A percentile compares a stretch with the other conserved stretches of the same genome.
Conservation (phyloP, 495 filamentous ascomycete species). For the Chaetomium tenue region DNA sequence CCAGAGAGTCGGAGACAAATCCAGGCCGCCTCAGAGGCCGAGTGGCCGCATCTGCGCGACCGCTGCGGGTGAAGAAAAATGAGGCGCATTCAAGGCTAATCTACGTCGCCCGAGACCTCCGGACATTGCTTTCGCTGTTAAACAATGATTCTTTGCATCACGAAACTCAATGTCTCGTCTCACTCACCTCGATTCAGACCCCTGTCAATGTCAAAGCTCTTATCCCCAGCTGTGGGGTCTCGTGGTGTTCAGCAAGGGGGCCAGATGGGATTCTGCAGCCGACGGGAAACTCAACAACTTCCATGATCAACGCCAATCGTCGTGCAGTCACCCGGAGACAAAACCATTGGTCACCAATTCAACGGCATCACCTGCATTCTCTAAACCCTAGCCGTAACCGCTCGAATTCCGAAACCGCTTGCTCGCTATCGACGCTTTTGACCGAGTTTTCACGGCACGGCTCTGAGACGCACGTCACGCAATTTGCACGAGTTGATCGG, state of each 20-base stretch:
- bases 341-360: not conserved
- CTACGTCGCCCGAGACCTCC: constrained; percentile 10
- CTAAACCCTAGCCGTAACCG: not conserved
- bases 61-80: not conserved
- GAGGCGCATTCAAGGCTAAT: not conserved
- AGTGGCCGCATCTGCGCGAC: constrained; percentile 5
- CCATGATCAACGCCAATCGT: not conserved
- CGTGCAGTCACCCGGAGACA: not conserved
- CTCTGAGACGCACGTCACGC: not conserved
- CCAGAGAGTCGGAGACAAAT: not conserved
- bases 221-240: not conserved
- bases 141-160: not conserved
- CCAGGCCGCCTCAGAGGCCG: not conserved
- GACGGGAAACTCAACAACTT: constrained; percentile 5
- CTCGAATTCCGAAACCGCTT: not conserved
- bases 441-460: not conserved
- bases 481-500: not conserved
- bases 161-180: not conserved
- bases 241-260: not conserved
- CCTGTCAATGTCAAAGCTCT: constrained; percentile 3
- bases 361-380: not conserved
- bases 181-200: not conserved
- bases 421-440: not conserved
- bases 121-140: not conserved
- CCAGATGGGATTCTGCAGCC: not conserved